Percentiles rank a stretch among this genome's conserved stretches.
Conservation (phyloP, 768 basidiomycete genomes). For the Favolaschia claudopus region DNA sequence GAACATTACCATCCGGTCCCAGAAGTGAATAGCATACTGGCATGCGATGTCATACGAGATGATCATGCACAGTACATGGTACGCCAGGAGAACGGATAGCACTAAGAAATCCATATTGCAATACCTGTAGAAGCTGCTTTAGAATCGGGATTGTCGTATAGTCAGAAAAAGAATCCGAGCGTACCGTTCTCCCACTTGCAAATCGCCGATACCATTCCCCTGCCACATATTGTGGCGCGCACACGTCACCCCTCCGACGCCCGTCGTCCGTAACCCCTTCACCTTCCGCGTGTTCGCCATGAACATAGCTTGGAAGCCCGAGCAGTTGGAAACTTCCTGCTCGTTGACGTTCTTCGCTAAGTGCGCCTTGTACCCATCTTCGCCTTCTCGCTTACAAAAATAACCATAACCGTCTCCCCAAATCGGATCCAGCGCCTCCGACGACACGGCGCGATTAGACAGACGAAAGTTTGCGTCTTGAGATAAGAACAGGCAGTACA, state of each 20-base stretch:
- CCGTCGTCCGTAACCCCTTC: neutral
- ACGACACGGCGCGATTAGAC: too few species aligned
- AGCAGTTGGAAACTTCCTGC: neutral
- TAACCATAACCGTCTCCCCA: too few species aligned
- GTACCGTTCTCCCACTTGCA: constrained; percentile 26
- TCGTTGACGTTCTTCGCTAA: neutral
- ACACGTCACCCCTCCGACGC: neutral
- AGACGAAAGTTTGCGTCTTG: too few species aligned
- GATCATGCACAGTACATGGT: neutral
- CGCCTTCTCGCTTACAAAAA: too few species aligned
- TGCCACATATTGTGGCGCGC: constrained; percentile 9
- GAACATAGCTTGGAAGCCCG: neutral
- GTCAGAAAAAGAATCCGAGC: neutral
- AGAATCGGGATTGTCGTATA: too few species aligned
- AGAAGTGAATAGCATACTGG: neutral
- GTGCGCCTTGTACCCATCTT: too few species aligned
- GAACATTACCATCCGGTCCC: neutral
- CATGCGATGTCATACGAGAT: constrained; percentile 14
- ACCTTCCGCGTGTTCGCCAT: neutral
- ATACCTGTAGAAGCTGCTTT: too few species aligned
- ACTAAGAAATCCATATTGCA: constrained; percentile 27
- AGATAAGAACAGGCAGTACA: too few species aligned
- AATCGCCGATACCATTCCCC: constrained; percentile 11
- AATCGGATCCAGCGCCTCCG: too few species aligned
- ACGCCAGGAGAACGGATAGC: neutral